Base-by-base conservation (phyloP, 805 yeast species). In the Wickerhamomyces xylosicus region DNA sequence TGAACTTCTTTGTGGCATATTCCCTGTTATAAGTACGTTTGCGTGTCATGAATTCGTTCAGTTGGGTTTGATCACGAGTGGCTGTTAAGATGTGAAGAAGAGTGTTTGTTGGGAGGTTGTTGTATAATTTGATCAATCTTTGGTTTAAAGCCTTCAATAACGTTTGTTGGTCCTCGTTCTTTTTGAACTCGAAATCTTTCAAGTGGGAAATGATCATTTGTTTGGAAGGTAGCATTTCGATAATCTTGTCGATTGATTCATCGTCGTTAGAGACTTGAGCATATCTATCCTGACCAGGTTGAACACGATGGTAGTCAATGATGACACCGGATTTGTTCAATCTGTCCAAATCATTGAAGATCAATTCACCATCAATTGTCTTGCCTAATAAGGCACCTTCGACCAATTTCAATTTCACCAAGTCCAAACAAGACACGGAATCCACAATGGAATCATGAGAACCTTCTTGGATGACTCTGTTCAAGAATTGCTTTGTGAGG, bases 361-460 rank as follows among this genome's bases (percentile, higher is more conserved):
- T 51, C 17, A 66, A 61, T 36, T 64, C 67, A 2, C 69, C 68
- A 37, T 61, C 58, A 9, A 64, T 47, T 4, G 62, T 62, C 40
- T 62, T 61, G 0, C 97, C 97, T 57, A 71, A 82, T 3, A 67
- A 59, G 5, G 60, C 54, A 1, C 96, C 97, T 40, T 79, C 76
- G 4, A 65, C 58, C 13, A 87, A 58, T 53, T 89, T 87, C 47
- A 77, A 48, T 48, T 83, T 77, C 2, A 84, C 73, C 37, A 90
- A 67, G 37, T 85, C 86, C 51, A 89, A 64, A 54, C 95, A 85
- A 1, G 95, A 78, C 21, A 57, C 57, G 11, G 95, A 82, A 54
- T 90, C 98, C 54, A 85, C 95, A 4, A 81, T 69, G 0, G 97
- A 82, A 38, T 89, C 83, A 58, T 90, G 97, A 19, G 67, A 68